A percentile compares a stretch with the other conserved stretches of the same genome.
Evolutionary conservation across 129 eudicot genomes (phyloP).

Genomic region (Pittosporum tobira): DNA sequence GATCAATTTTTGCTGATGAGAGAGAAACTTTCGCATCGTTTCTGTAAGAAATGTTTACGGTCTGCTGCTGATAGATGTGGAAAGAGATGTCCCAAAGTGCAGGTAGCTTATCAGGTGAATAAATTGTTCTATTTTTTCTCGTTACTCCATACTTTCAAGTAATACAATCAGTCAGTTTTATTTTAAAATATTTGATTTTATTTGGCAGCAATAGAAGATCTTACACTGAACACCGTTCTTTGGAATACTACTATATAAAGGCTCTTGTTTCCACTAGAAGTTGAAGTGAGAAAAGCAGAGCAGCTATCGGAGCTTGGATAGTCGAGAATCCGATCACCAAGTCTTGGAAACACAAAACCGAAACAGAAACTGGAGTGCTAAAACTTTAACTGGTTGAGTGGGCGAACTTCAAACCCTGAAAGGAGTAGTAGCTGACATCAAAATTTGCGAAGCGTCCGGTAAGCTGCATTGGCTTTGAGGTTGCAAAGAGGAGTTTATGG

Average conservation of each 20-base stretch:
- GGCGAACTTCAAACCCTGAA: conserved; percentile 23
- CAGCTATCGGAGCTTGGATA: conserved; percentile 20
- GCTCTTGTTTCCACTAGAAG: conserved; percentile 83
- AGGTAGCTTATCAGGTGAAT: conserved; percentile 93
- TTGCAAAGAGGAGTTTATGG: conserved; percentile 85
- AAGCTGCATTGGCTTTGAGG: conserved; percentile 74
- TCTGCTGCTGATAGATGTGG: conserved; percentile 97
- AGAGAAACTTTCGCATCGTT: conserved; percentile 34
- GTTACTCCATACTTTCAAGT: not conserved
- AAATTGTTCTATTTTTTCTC: not conserved
- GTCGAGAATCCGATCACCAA: conserved; percentile 21
- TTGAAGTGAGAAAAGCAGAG: conserved; percentile 68
- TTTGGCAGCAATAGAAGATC: conserved; percentile 74
- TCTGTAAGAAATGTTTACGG: conserved; percentile 78
- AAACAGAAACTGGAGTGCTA: conserved; percentile 17
- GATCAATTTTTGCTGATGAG: not conserved
- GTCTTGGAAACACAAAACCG: conserved; percentile 30
- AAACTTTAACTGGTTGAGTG: conserved; percentile 29
- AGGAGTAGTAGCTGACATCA: conserved; percentile 35
- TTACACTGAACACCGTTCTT: conserved; percentile 83
- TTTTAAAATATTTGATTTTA: not conserved
- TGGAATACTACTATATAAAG: conserved; percentile 99
- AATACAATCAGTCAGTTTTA: not conserved
- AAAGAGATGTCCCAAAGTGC: conserved; percentile 83
- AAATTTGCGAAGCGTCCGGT: conserved; percentile 22